Evolutionary conservation across 257 asterid species (phyloP).

Genomic region (Capsicum rhomboideum): DNA sequence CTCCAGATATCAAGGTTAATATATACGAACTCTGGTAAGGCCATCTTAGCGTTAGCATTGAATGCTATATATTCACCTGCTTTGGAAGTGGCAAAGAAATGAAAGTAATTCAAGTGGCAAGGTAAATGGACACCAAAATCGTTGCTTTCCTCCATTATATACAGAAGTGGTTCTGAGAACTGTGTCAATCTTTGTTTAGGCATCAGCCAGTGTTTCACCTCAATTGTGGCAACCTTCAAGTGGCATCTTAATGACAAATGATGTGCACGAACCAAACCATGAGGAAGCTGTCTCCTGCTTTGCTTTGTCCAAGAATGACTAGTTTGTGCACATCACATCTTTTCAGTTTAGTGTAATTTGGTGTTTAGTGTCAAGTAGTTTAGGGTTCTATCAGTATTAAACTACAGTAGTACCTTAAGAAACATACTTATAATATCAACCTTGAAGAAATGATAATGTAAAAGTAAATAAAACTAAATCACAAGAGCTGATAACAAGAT

Average conservation of each 20-base stretch:
- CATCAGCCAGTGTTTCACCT: conserved; percentile 37
- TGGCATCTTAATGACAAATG: conserved; percentile 47
- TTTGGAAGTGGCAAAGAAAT: conserved; percentile 93
- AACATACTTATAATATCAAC: too few species aligned
- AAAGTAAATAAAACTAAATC: too few species aligned
- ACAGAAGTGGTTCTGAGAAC: not conserved
- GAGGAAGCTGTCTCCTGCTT: conserved; percentile 56
- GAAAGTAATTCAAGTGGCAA: conserved; percentile 84
- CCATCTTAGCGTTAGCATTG: conserved; percentile 77
- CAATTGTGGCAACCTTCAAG: conserved; percentile 56
- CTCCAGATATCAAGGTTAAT: conserved; percentile 74
- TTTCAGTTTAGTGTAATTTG: too few species aligned
- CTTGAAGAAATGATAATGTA: too few species aligned
- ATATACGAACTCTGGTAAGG: conserved; percentile 78
- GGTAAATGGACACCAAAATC: conserved; percentile 25
- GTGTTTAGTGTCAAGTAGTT: too few species aligned
- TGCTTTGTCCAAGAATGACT: conserved; percentile 53
- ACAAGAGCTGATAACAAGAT: too few species aligned
- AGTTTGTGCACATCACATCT: too few species aligned
- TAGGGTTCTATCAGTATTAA: too few species aligned
- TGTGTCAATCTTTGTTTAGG: conserved; percentile 16
- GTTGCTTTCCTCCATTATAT: not conserved
- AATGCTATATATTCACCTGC: conserved; percentile 85
- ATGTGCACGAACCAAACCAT: conserved; percentile 29
- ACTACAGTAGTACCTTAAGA: too few species aligned